Percentiles rank a stretch among this genome's conserved stretches.
Evolutionary conservation across 2,329 filamentous ascomycete genomes (phyloP).

Genomic region (Colletotrichum cordylinicola): DNA sequence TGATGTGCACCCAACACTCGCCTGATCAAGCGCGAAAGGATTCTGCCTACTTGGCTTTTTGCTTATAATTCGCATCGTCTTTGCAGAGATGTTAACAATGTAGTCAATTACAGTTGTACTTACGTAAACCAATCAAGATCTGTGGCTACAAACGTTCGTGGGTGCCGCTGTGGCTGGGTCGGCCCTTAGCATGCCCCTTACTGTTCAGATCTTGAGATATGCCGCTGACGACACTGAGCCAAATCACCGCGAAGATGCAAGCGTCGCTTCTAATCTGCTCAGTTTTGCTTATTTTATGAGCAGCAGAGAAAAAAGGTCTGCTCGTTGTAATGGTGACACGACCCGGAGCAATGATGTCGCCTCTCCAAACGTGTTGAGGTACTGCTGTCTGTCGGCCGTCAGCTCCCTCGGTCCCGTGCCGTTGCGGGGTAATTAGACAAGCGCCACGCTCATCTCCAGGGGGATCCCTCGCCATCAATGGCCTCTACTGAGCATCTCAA

Average conservation of each 20-base stretch:
- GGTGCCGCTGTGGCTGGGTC: background rate
- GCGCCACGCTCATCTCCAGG: background rate
- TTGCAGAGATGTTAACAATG: too few species aligned
- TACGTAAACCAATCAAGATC: background rate
- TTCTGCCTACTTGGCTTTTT: fast-evolving
- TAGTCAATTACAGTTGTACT: background rate
- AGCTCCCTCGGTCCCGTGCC: background rate
- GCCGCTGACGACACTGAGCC: background rate
- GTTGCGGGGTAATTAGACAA: background rate
- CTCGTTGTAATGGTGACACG: background rate
- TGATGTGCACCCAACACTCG: background rate
- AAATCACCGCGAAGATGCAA: too few species aligned
- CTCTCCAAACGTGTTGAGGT: background rate
- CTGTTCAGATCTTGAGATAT: background rate
- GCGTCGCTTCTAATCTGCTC: too few species aligned
- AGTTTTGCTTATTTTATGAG: too few species aligned
- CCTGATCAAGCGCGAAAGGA: fast-evolving
- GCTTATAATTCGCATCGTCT: too few species aligned
- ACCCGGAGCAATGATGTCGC: background rate
- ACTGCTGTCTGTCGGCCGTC: background rate
- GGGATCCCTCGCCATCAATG: background rate
- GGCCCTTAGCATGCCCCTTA: background rate
- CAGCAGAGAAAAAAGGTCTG: too few species aligned
- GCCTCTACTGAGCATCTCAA: background rate
- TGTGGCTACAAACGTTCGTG: background rate